Percentiles rank a stretch among this genome's conserved stretches.
These are phyloP conservation scores for Rhynchospora tenuis DNA, from an alignment of 176 grass and related monocot species.

Conservation along the genomic window DNA sequence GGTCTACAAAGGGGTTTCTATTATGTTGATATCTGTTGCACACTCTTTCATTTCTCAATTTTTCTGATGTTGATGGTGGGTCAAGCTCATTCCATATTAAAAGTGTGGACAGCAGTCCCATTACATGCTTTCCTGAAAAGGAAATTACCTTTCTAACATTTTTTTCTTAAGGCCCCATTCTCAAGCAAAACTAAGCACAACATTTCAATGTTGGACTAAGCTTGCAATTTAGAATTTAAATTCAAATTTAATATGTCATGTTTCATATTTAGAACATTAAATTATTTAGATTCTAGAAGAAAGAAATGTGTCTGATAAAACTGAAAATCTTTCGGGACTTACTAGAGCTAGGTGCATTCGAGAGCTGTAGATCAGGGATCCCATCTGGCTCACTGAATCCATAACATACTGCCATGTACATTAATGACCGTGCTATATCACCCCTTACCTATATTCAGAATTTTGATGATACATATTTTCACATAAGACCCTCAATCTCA, in stretches of 20 bases:
- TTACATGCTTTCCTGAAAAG: constrained; percentile 42
- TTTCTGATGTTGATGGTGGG: constrained; percentile 55
- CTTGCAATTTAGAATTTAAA: neutral
- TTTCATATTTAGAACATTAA: neutral
- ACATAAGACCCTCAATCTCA: neutral
- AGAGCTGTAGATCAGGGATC: constrained; percentile 45
- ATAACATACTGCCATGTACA: constrained; percentile 78
- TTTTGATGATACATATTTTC: neutral
- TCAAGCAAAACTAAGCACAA: neutral
- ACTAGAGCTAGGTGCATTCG: constrained; percentile 59
- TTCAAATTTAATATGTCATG: neutral
- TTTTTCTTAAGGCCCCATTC: neutral
- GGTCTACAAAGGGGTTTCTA: constrained; percentile 71
- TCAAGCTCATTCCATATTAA: constrained; percentile 68
- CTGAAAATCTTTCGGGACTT: constrained; percentile 26
- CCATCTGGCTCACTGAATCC: constrained; percentile 49
- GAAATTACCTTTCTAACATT: neutral
- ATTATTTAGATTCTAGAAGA: neutral
- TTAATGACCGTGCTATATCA: constrained; percentile 69
- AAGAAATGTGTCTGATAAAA: neutral
- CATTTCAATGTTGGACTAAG: neutral
- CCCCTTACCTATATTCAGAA: constrained; percentile 42
- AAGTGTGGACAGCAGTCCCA: constrained; percentile 64
- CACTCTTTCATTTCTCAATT: constrained; percentile 53
- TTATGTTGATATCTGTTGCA: constrained; percentile 71